phyloP scores from a whole-genome alignment of 495 filamentous ascomycete species.

The Podospora tetraspora region DNA sequence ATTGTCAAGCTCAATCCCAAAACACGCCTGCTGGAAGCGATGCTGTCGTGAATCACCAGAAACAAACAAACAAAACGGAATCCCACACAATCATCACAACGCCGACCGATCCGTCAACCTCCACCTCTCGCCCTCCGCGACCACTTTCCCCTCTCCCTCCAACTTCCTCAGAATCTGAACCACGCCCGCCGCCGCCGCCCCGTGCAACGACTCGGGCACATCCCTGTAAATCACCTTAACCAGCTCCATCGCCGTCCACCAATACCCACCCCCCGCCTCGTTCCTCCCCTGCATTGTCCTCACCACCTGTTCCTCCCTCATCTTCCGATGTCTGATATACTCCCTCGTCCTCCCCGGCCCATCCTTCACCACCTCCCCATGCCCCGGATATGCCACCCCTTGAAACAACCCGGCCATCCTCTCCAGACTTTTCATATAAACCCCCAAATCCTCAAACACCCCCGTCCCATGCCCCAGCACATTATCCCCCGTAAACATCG shows the following conservation, averaged over 20 bases:
- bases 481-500: conserved; percentile 92
- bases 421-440: conserved; percentile 68
- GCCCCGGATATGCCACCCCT: conserved; percentile 81
- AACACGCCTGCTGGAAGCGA: neutral
- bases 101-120: conserved; percentile 41
- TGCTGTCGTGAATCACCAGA: neutral
- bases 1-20: neutral
- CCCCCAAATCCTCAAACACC: conserved; percentile 77
- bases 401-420: conserved; percentile 60
- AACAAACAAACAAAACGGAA: neutral
- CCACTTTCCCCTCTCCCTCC: conserved; percentile 57
- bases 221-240: conserved; percentile 81
- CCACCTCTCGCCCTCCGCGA: conserved; percentile 48
- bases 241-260: conserved; percentile 69
- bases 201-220: conserved; percentile 67
- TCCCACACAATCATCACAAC: conserved; percentile 24
- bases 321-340: conserved; percentile 75
- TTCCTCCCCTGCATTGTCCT: conserved; percentile 52
- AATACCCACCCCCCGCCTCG: conserved; percentile 25
- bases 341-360: conserved; percentile 61
- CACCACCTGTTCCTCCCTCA: conserved; percentile 77
- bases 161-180: conserved; percentile 66
- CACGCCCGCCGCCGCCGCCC: conserved; percentile 64
- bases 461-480: conserved; percentile 90
- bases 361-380: conserved; percentile 70